Conservation (phyloP, 139 green algal genomes). For the Zygnema cylindricum region DNA sequence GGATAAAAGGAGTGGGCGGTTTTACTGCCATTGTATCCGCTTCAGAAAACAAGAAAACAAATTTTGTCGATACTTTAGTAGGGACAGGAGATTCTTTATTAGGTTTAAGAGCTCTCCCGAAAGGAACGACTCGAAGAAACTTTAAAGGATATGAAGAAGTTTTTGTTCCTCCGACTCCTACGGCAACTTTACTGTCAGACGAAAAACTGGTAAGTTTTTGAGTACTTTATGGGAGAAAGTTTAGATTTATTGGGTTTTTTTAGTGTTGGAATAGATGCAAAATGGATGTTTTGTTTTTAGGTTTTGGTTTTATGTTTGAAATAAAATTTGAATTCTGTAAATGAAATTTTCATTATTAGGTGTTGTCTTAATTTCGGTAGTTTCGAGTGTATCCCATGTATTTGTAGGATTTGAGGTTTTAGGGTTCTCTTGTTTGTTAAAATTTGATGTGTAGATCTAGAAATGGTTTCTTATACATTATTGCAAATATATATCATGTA, state of each 20-base stretch:
- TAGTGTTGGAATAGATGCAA: too few relatives aligned
- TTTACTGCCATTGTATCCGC: constrained; percentile 39
- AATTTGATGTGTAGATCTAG: too few relatives aligned
- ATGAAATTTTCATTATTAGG: too few relatives aligned
- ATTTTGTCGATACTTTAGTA: constrained; percentile 41
- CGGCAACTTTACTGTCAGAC: neutral
- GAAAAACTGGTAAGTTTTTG: constrained; percentile 4
- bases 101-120: constrained; percentile 71
- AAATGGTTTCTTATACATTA: too few relatives aligned
- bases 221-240: neutral
- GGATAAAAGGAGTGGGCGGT: constrained; percentile 29
- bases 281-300: too few relatives aligned
- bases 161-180: constrained; percentile 82
- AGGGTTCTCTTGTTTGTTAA: too few relatives aligned
- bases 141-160: constrained; percentile 97
- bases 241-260: neutral
- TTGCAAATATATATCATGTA: too few relatives aligned
- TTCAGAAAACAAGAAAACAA: constrained; percentile 35
- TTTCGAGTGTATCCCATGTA: too few relatives aligned
- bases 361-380: too few relatives aligned
- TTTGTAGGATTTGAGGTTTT: too few relatives aligned
- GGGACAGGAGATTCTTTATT: constrained; percentile 49
- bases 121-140: constrained; percentile 75
- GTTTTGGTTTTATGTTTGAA: too few relatives aligned
- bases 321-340: too few relatives aligned